Evolutionary conservation across 2,329 filamentous ascomycete genomes (phyloP).

Genomic region (Trichoderma afroharzianum): DNA sequence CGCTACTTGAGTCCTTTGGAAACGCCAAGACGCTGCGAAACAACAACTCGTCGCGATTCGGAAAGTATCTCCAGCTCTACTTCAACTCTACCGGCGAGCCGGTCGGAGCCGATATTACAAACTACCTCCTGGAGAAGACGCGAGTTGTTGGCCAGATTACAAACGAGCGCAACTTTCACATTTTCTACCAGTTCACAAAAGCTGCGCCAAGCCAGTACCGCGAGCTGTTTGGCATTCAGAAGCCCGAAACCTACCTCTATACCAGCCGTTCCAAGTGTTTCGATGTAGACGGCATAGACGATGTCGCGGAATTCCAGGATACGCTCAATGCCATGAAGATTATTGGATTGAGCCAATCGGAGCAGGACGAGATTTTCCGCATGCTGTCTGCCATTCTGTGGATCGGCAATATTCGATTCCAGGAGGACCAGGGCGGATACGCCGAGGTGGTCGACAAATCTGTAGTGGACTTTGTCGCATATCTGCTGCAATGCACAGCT

Average conservation of each 20-base stretch:
- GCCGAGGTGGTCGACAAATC: slow-evolving; percentile 83
- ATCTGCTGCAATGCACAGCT: slow-evolving; percentile 83
- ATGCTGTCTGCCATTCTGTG: slow-evolving; percentile 90
- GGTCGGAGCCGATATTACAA: slow-evolving; percentile 94
- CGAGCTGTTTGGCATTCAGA: slow-evolving; percentile 84
- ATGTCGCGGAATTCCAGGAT: slow-evolving; percentile 81
- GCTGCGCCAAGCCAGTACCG: slow-evolving; percentile 83
- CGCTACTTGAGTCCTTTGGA: slow-evolving; percentile 92
- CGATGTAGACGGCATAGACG: slow-evolving; percentile 91
- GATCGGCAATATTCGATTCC: slow-evolving; percentile 91
- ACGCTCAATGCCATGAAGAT: slow-evolving; percentile 92
- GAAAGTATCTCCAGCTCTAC: slow-evolving; percentile 96
- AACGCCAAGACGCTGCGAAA: slow-evolving; percentile 97
- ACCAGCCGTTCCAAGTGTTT: slow-evolving; percentile 92
- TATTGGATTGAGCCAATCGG: slow-evolving; percentile 80
- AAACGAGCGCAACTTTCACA: slow-evolving; percentile 98
- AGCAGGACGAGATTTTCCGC: slow-evolving; percentile 95
- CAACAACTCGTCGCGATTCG: slow-evolving; percentile 98
- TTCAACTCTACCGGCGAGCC: slow-evolving; percentile 92
- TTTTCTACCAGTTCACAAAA: slow-evolving; percentile 99
- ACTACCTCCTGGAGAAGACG: slow-evolving; percentile 93
- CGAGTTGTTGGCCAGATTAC: slow-evolving; percentile 91
- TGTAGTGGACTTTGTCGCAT: slow-evolving; percentile 90
- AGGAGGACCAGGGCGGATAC: slow-evolving; percentile 84
- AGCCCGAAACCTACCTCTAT: slow-evolving; percentile 88